phyloP scores from a whole-genome alignment of 1,139 yeast genomes.

The Hansenula lynferdii region DNA sequence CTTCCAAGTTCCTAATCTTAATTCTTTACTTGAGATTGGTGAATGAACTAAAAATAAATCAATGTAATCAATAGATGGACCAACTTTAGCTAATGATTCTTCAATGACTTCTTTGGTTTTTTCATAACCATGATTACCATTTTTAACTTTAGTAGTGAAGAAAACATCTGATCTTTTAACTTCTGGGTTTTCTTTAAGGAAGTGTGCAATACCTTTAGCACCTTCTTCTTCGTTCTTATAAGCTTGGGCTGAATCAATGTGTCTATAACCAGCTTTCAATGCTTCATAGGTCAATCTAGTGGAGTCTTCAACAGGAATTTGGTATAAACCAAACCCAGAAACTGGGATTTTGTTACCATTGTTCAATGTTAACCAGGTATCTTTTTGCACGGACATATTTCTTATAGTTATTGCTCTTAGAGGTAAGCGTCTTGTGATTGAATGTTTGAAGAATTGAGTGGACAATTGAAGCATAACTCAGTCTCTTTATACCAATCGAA shows the following conservation, averaged over 20 bases:
- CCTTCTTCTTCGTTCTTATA: constrained; percentile 42
- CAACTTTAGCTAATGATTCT: not conserved
- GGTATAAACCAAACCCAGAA: constrained; percentile 13
- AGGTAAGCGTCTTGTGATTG: not conserved
- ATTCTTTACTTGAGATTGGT: constrained; percentile 29
- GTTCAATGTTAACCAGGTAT: constrained; percentile 13
- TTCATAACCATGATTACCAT: not conserved
- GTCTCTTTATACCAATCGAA: too few relatives aligned
- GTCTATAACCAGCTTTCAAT: constrained; percentile 52
- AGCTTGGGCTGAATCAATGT: constrained; percentile 34
- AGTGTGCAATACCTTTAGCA: constrained; percentile 31
- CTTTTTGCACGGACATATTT: not conserved
- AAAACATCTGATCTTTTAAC: not conserved
- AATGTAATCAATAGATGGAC: constrained; percentile 29
- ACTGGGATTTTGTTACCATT: constrained; percentile 17
- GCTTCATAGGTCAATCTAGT: constrained; percentile 29
- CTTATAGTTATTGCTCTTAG: not conserved
- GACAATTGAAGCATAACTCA: too few relatives aligned
- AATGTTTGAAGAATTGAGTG: not conserved
- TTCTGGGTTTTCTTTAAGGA: not conserved
- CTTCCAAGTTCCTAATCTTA: constrained; percentile 35
- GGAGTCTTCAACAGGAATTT: constrained; percentile 10
- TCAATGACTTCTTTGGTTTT: not conserved
- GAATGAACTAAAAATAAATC: constrained; percentile 37
- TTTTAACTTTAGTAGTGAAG: not conserved